Conservation (phyloP, 345 rosid genomes). For the Pistacia vera region DNA sequence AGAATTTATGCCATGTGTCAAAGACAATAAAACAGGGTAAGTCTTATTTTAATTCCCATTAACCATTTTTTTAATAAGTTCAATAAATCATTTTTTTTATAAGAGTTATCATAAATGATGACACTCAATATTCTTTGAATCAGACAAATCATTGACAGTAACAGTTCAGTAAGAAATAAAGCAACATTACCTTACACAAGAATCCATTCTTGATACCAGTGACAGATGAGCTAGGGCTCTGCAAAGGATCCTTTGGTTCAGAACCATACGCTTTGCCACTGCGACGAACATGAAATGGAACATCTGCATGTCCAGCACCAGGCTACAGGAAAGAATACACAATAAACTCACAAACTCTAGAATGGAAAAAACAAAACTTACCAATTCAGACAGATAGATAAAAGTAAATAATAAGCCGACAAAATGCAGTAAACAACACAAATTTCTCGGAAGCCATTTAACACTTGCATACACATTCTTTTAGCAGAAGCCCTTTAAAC, state of each 20-base stretch:
- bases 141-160: background rate
- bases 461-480: background rate
- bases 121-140: constrained; percentile 6
- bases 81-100: no score
- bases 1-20: background rate
- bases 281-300: constrained; percentile 34
- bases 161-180: constrained; percentile 12
- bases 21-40: background rate
- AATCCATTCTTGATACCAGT: constrained; percentile 42
- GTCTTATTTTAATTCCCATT: background rate
- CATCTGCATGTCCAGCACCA: constrained; percentile 37
- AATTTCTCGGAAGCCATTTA: constrained; percentile 9
- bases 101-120: background rate
- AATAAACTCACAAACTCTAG: constrained; percentile 10
- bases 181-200: constrained; percentile 45
- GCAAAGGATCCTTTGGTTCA: constrained; percentile 46
- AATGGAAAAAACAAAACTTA: background rate
- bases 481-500: constrained; percentile 9
- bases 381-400: background rate
- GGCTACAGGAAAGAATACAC: constrained; percentile 32
- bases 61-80: no score
- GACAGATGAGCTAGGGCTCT: constrained; percentile 42
- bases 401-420: background rate
- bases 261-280: constrained; percentile 33
- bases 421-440: background rate